Evolutionary conservation across 768 basidiomycete genomes (phyloP).

Genomic region (Suillus bovinus): DNA sequence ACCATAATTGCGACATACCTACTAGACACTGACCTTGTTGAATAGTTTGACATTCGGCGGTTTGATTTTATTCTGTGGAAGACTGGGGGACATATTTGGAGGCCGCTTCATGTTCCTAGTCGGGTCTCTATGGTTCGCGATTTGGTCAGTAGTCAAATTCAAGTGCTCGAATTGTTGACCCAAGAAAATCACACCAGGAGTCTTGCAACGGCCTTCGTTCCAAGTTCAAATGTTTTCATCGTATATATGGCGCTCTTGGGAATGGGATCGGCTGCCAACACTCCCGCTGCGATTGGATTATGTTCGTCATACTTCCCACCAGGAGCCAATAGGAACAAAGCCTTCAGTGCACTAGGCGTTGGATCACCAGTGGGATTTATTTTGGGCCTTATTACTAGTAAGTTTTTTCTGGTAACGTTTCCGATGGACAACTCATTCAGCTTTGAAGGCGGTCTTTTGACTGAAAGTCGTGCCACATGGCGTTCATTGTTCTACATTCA

Average conservation of each 20-base stretch:
- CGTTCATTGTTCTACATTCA: constrained; percentile 36
- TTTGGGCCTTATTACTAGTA: constrained; percentile 34
- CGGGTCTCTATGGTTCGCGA: constrained; percentile 33
- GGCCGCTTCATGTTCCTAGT: constrained; percentile 30
- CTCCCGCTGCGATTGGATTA: constrained; percentile 30
- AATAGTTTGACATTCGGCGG: constrained; percentile 26
- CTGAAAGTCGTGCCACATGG: constrained; percentile 33
- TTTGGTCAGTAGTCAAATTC: constrained; percentile 22
- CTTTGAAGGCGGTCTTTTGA: constrained; percentile 31
- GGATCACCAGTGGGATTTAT: constrained; percentile 37
- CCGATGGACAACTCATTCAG: background rate
- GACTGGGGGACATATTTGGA: constrained; percentile 27
- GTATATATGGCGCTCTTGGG: constrained; percentile 33
- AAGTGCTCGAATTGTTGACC: background rate
- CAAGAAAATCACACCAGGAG: constrained; percentile 22
- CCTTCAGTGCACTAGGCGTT: constrained; percentile 36
- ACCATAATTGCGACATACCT: background rate
- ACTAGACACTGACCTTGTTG: background rate
- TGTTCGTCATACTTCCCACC: constrained; percentile 32
- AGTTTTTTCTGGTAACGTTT: background rate
- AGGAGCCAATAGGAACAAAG: constrained; percentile 30
- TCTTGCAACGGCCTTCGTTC: constrained; percentile 31
- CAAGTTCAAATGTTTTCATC: constrained; percentile 29
- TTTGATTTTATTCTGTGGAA: constrained; percentile 25
- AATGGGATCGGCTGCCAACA: constrained; percentile 36